A percentile compares a stretch with the other conserved stretches of the same genome.
These are phyloP conservation scores for Nigrospora oryzae DNA, from an alignment of 2,329 filamentous ascomycete genomes.

Conservation along the genomic window DNA sequence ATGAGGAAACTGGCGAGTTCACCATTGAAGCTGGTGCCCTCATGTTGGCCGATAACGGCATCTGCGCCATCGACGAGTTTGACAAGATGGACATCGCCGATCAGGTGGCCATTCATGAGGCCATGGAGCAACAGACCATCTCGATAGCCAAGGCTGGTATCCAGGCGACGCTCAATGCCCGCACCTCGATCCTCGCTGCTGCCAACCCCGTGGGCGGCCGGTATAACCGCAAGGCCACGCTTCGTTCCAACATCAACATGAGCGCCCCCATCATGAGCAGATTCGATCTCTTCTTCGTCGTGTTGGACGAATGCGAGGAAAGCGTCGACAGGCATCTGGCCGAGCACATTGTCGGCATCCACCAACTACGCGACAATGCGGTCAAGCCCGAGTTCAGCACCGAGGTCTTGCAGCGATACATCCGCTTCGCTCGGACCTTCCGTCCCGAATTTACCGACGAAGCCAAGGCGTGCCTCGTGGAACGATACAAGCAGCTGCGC, in stretches of 20 bases:
- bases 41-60: slow-evolving; percentile 94
- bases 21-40: slow-evolving; percentile 97
- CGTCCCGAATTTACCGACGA: slow-evolving; percentile 85
- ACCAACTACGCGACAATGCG: slow-evolving; percentile 86
- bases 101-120: slow-evolving; percentile 98
- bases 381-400: slow-evolving; percentile 91
- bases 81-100: slow-evolving; percentile 99
- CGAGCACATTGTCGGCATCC: slow-evolving; percentile 88
- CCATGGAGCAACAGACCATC: slow-evolving; percentile 99
- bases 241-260: slow-evolving; percentile 97
- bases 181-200: slow-evolving; percentile 89
- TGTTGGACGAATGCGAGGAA: slow-evolving; percentile 95
- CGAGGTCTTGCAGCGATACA: slow-evolving; percentile 93
- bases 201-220: slow-evolving; percentile 93
- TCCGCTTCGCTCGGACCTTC: slow-evolving; percentile 92
- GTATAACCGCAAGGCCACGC: slow-evolving; percentile 94
- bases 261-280: slow-evolving; percentile 98
- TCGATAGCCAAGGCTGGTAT: slow-evolving; percentile 98
- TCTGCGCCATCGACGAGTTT: slow-evolving; percentile 97
- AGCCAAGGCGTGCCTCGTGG: slow-evolving; percentile 75
- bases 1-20: slow-evolving; percentile 97
- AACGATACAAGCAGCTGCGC: slow-evolving; percentile 91
- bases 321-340: slow-evolving; percentile 82
- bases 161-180: slow-evolving; percentile 91
- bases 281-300: slow-evolving; percentile 98